Evolutionary conservation across 140 eudicot genomes (phyloP).

Genomic region (Bidens hawaiensis): DNA sequence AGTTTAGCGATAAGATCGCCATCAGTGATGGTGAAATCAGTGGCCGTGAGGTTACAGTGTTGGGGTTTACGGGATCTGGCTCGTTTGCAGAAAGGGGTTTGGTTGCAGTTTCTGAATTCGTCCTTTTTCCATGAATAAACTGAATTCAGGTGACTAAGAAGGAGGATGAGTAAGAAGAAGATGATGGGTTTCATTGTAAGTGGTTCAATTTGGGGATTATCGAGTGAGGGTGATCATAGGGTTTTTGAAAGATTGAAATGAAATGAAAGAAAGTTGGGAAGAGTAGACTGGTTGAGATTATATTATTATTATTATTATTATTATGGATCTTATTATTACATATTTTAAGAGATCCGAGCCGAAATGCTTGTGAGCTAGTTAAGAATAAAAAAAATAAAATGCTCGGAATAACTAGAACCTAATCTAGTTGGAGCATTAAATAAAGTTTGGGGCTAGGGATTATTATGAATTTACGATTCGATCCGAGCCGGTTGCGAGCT

Average conservation of each 20-base stretch:
- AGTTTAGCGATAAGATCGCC: conserved; percentile 75
- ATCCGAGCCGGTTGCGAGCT: background rate
- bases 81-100: conserved; percentile 94
- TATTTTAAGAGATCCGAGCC: no score
- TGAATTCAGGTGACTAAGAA: conserved; percentile 27
- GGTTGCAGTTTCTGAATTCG: conserved; percentile 83
- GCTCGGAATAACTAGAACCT: no score
- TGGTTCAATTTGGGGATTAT: background rate
- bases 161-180: conserved; percentile 18
- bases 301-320: no score
- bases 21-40: conserved; percentile 39
- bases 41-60: conserved; percentile 40
- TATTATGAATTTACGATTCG: conserved; percentile 6
- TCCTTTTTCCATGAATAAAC: conserved; percentile 80
- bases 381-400: no score
- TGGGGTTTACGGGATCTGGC: conserved; percentile 82
- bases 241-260: background rate
- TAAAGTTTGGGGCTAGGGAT: conserved; percentile 12
- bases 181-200: conserved; percentile 10
- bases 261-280: conserved; percentile 11
- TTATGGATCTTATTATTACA: no score
- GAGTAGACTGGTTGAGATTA: conserved; percentile 6
- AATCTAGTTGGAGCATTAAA: no score
- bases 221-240: conserved; percentile 29
- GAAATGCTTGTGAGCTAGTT: no score